Evolutionary conservation across 179 eudicot genomes (phyloP), one percentile per base, ranked within the genome.

Genomic region (Beta lomatogona): DNA sequence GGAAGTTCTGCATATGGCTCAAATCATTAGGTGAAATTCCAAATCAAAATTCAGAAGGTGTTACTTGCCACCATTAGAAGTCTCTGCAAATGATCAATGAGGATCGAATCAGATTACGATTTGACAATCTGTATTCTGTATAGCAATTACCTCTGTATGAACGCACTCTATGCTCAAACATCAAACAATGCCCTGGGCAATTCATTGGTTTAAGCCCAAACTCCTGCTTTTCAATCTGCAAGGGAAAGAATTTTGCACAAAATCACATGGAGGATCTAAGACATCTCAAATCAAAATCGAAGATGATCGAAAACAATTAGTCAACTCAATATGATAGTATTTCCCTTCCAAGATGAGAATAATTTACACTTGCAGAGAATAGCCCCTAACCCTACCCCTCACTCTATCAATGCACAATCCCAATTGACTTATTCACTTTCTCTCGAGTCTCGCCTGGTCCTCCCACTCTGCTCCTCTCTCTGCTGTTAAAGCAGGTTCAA

Each of bases 171-270:
- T 93, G 95, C 82, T 95, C 97, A 85, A 95, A 95, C 81, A 95
- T 93, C 83, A 93, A 83, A 81, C 98, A 95, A 79, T 95, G 98
- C 54, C 98, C 98, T 0, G 98, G 98, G 83, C 98, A 95, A 87
- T 95, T 95, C 98, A 95, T 95, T 70, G 98, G 98, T 86, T 95
- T 95, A 77, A 95, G 98, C 71, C 97, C 98, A 85, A 92, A 95
- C 85, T 93, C 97, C 81, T 95, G 98, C 57, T 95, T 91, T 72
- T 95, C 98, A 81, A 95, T 88, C 98, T 95, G 92, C 84, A 81
- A 69, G 60, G 76, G 41, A 53, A 69, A 82, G 48, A 67, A 63
- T 9, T 52, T n/a, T 52, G 10, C 41, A 21, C 31, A 73, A 45
- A 46, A 73, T 36, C 70, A 48, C 60, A 66, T 2, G 45, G 44